Conservation (phyloP, 2,329 filamentous ascomycete species). For the Fusarium paranaense region DNA sequence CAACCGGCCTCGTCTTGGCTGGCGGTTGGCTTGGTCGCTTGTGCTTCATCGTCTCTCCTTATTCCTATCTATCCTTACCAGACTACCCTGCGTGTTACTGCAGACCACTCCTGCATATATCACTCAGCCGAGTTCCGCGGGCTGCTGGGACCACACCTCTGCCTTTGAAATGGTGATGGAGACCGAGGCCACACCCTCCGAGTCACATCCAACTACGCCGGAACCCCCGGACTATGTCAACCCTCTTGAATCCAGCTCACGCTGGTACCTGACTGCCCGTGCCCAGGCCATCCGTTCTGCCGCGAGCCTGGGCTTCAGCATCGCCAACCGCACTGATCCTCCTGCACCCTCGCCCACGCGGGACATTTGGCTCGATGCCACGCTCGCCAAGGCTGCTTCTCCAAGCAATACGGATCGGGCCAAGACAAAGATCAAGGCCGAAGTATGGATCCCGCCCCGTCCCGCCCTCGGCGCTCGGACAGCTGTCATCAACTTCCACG, state of each 20-base stretch:
- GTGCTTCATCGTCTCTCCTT: conserved; percentile 22
- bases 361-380: conserved; percentile 58
- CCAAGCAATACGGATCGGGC: conserved; percentile 46
- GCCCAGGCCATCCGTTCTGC: conserved; percentile 58
- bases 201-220: conserved; percentile 46
- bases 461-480: conserved; percentile 55
- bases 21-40: conserved; percentile 3
- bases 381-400: conserved; percentile 49
- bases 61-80: conserved; percentile 6
- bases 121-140: conserved; percentile 12
- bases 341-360: conserved; percentile 53
- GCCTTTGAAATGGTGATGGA: conserved; percentile 39
- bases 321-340: conserved; percentile 56
- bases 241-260: conserved; percentile 56
- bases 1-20: conserved; percentile 34
- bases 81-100: conserved; percentile 7
- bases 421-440: conserved; percentile 57
- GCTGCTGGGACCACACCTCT: conserved; percentile 24
- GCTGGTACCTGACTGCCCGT: conserved; percentile 57
- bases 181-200: conserved; percentile 43
- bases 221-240: conserved; percentile 56
- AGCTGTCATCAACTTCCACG: conserved; percentile 74
- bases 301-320: conserved; percentile 56
- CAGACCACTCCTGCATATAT: conserved; percentile 14
- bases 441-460: conserved; percentile 58